Base-by-base conservation (phyloP, 371 early-diverging fungal genomes). In the Paraphysoderma sedebokerense region DNA sequence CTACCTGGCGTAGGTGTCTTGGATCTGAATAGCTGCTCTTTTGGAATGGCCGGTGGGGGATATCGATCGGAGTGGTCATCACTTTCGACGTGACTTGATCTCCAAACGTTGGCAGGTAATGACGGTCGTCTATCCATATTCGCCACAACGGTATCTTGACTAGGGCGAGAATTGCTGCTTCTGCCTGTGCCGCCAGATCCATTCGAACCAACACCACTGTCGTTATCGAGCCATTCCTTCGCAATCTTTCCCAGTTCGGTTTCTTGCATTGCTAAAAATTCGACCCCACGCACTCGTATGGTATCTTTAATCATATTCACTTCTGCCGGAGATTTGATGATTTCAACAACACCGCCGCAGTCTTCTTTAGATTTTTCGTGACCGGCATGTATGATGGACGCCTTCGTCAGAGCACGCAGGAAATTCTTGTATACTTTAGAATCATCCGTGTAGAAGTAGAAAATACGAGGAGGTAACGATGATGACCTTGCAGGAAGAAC, bases 391-490 rank as follows among this genome's bases (percentile, higher is more conserved):
- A 26, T 30, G 41, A 79, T 79, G 0, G 80, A 75, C 11, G 77
- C 68, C 51, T 79, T 79, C 65, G 77, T 76, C 42, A 79, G 38
- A 7, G 65, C 64, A 34, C 68, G 72, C 27, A 76, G 64, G 77
- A 77, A 79, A 2, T 57, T 53, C 27, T 57, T 67, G 57, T 68
- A 62, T 15, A 56, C 62, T 1, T 51, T 50, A 12, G 66, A 63
- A 19, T 64, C 60, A 32, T 77, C 76, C 0, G 71, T 68, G 48
- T 71, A 74, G 44, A 79, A 76, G 47, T 56, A 69, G 60, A 73
- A 70, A 30, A 69, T 67, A 22, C 76, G 67, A n/a, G n/a, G n/a
- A n/a, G n/a, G n/a, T n/a, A n/a, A n/a, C n/a, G n/a, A n/a, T n/a
- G n/a, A n/a, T n/a, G n/a, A n/a, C n/a, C n/a, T n/a, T n/a, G n/a